Evolutionary conservation across 345 rosid species (phyloP).

Genomic region (Eucalyptus erythrocorys): DNA sequence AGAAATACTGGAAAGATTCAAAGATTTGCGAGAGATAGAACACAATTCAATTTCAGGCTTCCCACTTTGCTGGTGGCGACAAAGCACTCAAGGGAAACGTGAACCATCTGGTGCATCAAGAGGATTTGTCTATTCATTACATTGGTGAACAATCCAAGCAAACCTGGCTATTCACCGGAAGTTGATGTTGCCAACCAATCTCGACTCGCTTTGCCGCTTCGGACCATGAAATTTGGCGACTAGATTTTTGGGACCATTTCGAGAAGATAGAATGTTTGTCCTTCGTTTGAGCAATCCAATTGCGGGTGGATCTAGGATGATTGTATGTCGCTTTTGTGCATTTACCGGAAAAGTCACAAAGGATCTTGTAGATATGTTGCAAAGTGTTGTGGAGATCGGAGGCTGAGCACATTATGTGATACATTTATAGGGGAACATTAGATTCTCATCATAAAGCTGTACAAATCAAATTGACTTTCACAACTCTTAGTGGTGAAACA

Average conservation of each 20-base stretch:
- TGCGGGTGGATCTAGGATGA: background rate
- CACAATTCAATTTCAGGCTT: too few species aligned
- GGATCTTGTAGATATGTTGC: too few species aligned
- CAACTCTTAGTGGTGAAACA: background rate
- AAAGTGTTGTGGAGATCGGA: too few species aligned
- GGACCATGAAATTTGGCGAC: background rate
- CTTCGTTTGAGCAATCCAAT: background rate
- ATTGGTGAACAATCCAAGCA: background rate
- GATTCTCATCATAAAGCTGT: too few species aligned
- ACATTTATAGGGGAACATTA: too few species aligned
- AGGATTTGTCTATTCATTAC: background rate
- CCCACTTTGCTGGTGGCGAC: slow-evolving; percentile 39
- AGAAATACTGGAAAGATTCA: too few species aligned
- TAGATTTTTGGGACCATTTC: background rate
- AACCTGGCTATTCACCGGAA: background rate
- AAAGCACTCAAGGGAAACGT: slow-evolving; percentile 14
- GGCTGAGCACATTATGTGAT: too few species aligned
- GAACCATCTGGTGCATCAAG: background rate
- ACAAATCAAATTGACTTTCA: background rate
- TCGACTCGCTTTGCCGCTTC: background rate
- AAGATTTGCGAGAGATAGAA: too few species aligned
- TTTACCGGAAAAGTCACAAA: background rate
- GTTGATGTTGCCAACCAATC: background rate
- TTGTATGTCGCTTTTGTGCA: background rate
- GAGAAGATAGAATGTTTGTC: background rate